A percentile compares a stretch with the other conserved stretches of the same genome.
Evolutionary conservation across 371 early-diverging fungal species (phyloP).

Genomic region (Mortierella sp.): DNA sequence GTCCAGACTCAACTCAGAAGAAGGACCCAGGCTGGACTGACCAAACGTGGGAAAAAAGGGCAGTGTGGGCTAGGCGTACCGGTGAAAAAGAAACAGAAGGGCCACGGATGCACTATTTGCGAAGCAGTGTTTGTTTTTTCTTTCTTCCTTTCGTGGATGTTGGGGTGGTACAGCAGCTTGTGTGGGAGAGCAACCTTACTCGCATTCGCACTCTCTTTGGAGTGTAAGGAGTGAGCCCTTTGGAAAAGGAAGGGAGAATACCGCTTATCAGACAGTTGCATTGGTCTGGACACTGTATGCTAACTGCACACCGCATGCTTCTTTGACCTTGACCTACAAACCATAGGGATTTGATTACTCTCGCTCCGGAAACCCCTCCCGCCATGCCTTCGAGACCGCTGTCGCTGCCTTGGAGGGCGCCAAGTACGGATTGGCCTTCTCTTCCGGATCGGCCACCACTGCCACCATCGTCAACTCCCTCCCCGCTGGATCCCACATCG

Average conservation of each 20-base stretch:
- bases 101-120: background rate
- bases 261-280: background rate
- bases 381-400: conserved; percentile 90
- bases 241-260: background rate
- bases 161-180: conserved; percentile 23
- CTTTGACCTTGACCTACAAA: background rate
- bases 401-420: conserved; percentile 94
- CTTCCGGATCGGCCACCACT: conserved; percentile 95
- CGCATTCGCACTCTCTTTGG: background rate
- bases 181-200: conserved; percentile 32
- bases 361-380: conserved; percentile 96
- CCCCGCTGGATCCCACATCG: conserved; percentile 85
- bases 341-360: conserved; percentile 95
- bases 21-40: background rate
- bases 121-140: background rate
- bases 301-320: background rate
- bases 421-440: conserved; percentile 94
- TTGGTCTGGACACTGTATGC: conserved; percentile 4
- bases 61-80: background rate
- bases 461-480: conserved; percentile 88
- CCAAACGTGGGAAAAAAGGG: conserved; percentile 1
- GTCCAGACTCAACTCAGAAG: conserved; percentile 5
- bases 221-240: background rate
- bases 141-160: background rate
- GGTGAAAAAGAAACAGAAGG: background rate